A percentile compares a stretch with the other conserved stretches of the same genome.
phyloP scores from a whole-genome alignment of 2,329 filamentous ascomycete species.

The Aspergillus tamarii region DNA sequence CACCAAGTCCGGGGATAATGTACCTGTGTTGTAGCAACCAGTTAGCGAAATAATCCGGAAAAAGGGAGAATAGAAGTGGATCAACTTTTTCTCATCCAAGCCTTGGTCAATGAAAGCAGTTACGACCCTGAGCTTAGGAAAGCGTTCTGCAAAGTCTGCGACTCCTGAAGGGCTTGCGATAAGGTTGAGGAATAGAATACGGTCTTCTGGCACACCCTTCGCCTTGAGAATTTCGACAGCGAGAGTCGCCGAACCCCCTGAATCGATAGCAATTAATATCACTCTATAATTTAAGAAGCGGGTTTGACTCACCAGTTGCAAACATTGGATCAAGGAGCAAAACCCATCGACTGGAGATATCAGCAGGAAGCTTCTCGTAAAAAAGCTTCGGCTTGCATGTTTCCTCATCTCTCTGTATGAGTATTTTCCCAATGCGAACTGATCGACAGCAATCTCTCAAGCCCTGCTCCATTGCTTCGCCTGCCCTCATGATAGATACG shows the following conservation, averaged over 20 bases:
- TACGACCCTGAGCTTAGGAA: constrained; percentile 86
- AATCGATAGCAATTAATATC: constrained; percentile 7
- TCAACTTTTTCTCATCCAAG: constrained; percentile 96
- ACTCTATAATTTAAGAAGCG: not conserved
- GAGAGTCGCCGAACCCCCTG: constrained; percentile 94
- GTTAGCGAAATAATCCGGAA: constrained; percentile 4
- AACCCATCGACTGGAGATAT: constrained; percentile 92
- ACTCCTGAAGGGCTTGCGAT: constrained; percentile 97
- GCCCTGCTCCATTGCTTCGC: constrained; percentile 98
- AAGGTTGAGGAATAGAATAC: constrained; percentile 93
- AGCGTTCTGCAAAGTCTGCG: constrained; percentile 83
- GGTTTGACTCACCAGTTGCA: constrained; percentile 72
- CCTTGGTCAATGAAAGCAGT: constrained; percentile 96
- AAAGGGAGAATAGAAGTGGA: constrained; percentile 22
- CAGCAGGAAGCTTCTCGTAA: constrained; percentile 95
- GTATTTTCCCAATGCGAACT: constrained; percentile 97
- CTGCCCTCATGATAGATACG: constrained; percentile 96
- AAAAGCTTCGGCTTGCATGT: constrained; percentile 90
- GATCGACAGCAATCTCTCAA: constrained; percentile 94
- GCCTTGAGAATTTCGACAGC: constrained; percentile 90
- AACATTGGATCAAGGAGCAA: constrained; percentile 98
- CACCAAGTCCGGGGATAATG: constrained; percentile 89
- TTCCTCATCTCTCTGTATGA: constrained; percentile 97
- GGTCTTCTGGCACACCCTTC: constrained; percentile 89
- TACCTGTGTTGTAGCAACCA: constrained; percentile 63